phyloP scores from a whole-genome alignment of 2,329 filamentous ascomycete genomes.

The Chaetomiaceae sp. region DNA sequence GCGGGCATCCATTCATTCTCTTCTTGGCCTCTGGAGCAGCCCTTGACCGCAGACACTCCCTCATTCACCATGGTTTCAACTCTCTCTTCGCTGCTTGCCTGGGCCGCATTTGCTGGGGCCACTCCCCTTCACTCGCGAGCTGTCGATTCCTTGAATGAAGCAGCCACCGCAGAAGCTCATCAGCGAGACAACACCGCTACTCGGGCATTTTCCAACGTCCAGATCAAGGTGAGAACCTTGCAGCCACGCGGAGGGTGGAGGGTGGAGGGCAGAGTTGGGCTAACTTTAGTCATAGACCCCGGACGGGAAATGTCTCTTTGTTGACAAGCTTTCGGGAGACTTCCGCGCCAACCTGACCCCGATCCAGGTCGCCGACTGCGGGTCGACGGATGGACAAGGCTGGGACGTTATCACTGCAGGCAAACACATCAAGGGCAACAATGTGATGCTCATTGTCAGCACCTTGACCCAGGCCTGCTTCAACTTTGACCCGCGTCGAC shows the following conservation, averaged over 20 bases:
- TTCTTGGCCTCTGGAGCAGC: conserved; percentile 10
- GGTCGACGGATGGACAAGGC: conserved; percentile 39
- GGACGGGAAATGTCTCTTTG: conserved; percentile 43
- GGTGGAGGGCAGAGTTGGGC: background rate
- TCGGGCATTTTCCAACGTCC: conserved; percentile 40
- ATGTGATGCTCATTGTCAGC: conserved; percentile 50
- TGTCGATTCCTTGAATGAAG: conserved; percentile 40
- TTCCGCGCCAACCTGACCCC: conserved; percentile 46
- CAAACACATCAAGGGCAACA: conserved; percentile 45
- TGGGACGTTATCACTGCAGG: conserved; percentile 48
- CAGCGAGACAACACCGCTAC: conserved; percentile 41
- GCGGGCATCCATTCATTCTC: conserved; percentile 33
- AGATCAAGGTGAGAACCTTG: conserved; percentile 33
- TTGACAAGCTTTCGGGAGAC: conserved; percentile 45
- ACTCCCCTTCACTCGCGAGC: conserved; percentile 32
- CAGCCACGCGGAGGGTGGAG: background rate
- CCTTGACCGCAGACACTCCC: conserved; percentile 1
- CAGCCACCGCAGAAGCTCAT: conserved; percentile 42
- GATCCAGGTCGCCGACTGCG: conserved; percentile 42
- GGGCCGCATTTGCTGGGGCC: conserved; percentile 28
- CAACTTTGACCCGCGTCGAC: conserved; percentile 52
- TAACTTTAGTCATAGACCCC: conserved; percentile 31
- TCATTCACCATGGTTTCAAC: conserved; percentile 24
- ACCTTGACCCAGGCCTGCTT: conserved; percentile 55
- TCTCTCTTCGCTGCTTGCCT: conserved; percentile 27